phyloP scores from a whole-genome alignment of 257 asterid genomes.

The Solanum rostratum region DNA sequence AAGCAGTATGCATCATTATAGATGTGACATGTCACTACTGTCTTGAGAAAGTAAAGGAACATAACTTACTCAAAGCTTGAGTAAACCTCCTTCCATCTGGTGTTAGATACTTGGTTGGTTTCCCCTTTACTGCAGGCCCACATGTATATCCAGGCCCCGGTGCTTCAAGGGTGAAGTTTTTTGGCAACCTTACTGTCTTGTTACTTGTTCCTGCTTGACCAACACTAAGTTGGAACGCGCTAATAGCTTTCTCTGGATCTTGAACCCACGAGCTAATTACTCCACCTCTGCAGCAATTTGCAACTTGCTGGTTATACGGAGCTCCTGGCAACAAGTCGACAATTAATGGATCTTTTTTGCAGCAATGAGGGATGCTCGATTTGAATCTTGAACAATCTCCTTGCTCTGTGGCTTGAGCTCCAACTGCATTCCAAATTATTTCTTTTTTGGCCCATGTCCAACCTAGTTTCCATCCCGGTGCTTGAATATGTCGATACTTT shows the following conservation, averaged over 20 bases:
- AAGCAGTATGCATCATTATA: background rate
- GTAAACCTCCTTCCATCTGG: slow-evolving; percentile 40
- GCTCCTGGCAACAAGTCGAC: slow-evolving; percentile 41
- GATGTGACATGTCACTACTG: background rate
- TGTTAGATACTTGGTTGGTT: slow-evolving; percentile 20
- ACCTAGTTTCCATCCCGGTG: slow-evolving; percentile 45
- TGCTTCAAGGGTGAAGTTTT: slow-evolving; percentile 32
- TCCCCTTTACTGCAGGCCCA: slow-evolving; percentile 28
- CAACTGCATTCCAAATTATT: slow-evolving; percentile 38
- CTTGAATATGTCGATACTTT: slow-evolving; percentile 28
- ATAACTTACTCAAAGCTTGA: slow-evolving; percentile 46
- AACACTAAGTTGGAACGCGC: slow-evolving; percentile 34
- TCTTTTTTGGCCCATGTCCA: slow-evolving; percentile 54
- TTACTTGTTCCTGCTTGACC: slow-evolving; percentile 39
- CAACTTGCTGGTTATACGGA: slow-evolving; percentile 37
- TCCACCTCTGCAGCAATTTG: slow-evolving; percentile 55
- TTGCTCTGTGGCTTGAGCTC: slow-evolving; percentile 44
- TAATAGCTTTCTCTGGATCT: slow-evolving; percentile 22
- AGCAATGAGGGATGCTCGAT: slow-evolving; percentile 36
- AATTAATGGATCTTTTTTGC: slow-evolving; percentile 28
- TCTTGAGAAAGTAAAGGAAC: background rate
- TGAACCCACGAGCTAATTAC: slow-evolving; percentile 40
- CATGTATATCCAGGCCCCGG: slow-evolving; percentile 57
- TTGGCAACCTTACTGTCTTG: slow-evolving; percentile 31
- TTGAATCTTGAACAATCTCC: slow-evolving; percentile 50